Base-by-base conservation (phyloP, 2,329 filamentous ascomycete genomes). In the Grosmannia penicillata region DNA sequence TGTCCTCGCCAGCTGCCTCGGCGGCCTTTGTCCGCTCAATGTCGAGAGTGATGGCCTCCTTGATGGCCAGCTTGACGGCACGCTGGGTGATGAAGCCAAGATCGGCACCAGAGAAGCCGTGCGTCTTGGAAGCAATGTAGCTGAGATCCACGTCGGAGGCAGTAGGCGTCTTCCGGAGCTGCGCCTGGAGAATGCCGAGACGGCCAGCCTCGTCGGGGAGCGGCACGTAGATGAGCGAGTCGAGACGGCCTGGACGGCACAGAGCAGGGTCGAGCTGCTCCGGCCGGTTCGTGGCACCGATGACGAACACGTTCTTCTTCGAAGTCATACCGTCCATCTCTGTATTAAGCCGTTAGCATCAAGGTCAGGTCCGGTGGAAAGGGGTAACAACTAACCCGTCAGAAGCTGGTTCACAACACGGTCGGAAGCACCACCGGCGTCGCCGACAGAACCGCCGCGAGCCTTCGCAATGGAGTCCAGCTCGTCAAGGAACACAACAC, bases 271-370 rank as follows among this genome's bases (percentile, higher is more conserved):
- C 91, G 43, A 98, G 82, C 69, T 96, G 91, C 69, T 98, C 91
- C 31, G 91, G 91, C 68, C 91, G 76, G 71, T 98, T 98, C 62
- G 91, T 98, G 33, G 91, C 91, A 60, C 91, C 91, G 53, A 98
- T 98, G 48, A 98, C 91, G 65, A 98, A 98, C 48, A 98, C 91
- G 60, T 98, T 98, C 82, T 98, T 98, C 83, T 98, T 98, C 28
- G 89, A 95, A 33, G 89, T 96, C 89, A 96, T 96, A 53, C 89
- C 89, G 51, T 96, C 89, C 89, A 96, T 95, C 75, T 96, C 85
- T 51, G 39, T 14, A n/a, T n/a, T 3, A 2, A 13, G 35, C 14
- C 17, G 26, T 29, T 19, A 22, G 15, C 7, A 25, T 17, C 6
- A 27, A n/a, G 39, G 11, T 22, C 9, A 18, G n/a, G n/a, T n/a